Percentiles rank a stretch among this genome's conserved stretches.
phyloP scores from a whole-genome alignment of 305 asterid genomes.

The Stenogyne calaminthoides region DNA sequence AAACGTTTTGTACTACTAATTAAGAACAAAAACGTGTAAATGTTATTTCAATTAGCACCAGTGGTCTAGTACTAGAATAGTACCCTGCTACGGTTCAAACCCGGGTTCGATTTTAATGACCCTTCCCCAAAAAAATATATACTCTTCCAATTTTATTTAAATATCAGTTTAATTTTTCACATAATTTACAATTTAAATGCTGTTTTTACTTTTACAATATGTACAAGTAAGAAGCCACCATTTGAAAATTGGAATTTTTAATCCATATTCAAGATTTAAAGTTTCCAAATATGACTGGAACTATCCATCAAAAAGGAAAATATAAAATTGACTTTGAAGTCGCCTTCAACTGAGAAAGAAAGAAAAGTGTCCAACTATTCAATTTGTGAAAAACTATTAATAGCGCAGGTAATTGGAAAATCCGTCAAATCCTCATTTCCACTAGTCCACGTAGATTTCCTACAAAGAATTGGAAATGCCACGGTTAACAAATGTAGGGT shows the following conservation, averaged over 20 bases:
- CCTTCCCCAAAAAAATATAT: too few relatives aligned
- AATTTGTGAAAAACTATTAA: background rate
- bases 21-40: too few relatives aligned
- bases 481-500: background rate
- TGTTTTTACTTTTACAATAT: too few relatives aligned
- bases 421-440: background rate
- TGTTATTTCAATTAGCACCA: slow-evolving; percentile 36
- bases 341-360: background rate
- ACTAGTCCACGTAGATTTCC: background rate
- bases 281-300: too few relatives aligned
- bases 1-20: too few relatives aligned
- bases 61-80: slow-evolving; percentile 84
- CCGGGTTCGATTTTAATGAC: slow-evolving; percentile 86
- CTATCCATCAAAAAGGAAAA: background rate
- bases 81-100: slow-evolving; percentile 82
- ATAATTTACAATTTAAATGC: too few relatives aligned
- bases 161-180: too few relatives aligned
- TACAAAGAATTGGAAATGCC: background rate
- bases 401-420: background rate
- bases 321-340: background rate
- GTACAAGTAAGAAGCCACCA: too few relatives aligned
- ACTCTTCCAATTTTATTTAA: too few relatives aligned
- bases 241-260: too few relatives aligned
- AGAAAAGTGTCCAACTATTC: background rate
- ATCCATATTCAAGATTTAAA: background rate